Evolutionary conservation across 768 basidiomycete species (phyloP).

Genomic region (Serendipita sp.): DNA sequence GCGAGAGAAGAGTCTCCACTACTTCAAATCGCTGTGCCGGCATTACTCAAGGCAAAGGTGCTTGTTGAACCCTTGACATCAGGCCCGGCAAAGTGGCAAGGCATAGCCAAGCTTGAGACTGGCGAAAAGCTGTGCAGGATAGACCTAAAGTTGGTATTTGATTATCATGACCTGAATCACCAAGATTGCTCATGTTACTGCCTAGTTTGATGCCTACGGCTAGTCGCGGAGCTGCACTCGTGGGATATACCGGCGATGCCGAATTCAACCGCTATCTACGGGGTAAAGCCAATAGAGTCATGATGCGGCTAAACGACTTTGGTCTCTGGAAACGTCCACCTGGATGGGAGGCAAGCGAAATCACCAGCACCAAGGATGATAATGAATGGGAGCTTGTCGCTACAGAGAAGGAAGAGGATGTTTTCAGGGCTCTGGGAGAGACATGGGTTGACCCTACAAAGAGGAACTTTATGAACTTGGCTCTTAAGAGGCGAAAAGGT

Average conservation of each 20-base stretch:
- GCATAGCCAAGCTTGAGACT: conserved; percentile 22
- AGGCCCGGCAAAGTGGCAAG: conserved; percentile 30
- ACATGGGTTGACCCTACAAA: conserved; percentile 24
- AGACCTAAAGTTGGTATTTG: conserved; percentile 15
- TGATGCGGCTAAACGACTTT: conserved; percentile 39
- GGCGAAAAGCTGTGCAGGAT: conserved; percentile 14
- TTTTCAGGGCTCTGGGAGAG: conserved; percentile 30
- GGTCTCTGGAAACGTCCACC: conserved; percentile 46
- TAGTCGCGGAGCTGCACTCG: conserved; percentile 34
- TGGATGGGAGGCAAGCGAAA: conserved; percentile 4
- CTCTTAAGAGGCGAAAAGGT: neutral
- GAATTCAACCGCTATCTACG: conserved; percentile 30
- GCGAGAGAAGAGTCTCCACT: conserved; percentile 15
- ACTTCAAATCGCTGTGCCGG: conserved; percentile 25
- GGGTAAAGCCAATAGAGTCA: conserved; percentile 26
- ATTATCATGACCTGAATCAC: neutral
- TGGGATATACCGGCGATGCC: conserved; percentile 40
- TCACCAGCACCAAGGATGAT: conserved; percentile 4
- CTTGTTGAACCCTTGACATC: conserved; percentile 23
- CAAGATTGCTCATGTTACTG: neutral
- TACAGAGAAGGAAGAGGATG: conserved; percentile 28
- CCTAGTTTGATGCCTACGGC: conserved; percentile 28
- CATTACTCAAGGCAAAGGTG: conserved; percentile 30
- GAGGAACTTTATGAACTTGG: conserved; percentile 21
- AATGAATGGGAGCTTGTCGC: conserved; percentile 31